These are phyloP conservation scores for Albifimbria verrucaria DNA, from an alignment of 2,329 filamentous ascomycete species.

Conservation along the genomic window DNA sequence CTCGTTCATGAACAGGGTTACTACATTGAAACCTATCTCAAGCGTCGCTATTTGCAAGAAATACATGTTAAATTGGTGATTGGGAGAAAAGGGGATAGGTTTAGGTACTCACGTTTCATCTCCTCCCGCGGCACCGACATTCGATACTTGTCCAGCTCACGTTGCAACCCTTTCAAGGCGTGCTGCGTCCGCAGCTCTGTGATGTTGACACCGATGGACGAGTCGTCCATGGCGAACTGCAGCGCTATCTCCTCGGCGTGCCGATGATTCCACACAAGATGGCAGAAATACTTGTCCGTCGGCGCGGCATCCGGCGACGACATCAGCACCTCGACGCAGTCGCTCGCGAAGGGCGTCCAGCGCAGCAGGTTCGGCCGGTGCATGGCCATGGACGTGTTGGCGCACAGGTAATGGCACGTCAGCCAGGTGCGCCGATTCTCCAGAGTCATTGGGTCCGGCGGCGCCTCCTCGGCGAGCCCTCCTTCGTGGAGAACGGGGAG, in stretches of 20 bases:
- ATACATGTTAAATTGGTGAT: slow-evolving; percentile 15
- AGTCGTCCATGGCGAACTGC: slow-evolving; percentile 67
- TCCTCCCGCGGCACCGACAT: slow-evolving; percentile 49
- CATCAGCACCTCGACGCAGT: slow-evolving; percentile 55
- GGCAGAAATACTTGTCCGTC: slow-evolving; percentile 55
- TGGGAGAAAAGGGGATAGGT: not conserved
- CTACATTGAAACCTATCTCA: slow-evolving; percentile 59
- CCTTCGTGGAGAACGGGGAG: slow-evolving; percentile 30
- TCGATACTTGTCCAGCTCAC: slow-evolving; percentile 59
- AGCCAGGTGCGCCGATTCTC: slow-evolving; percentile 58
- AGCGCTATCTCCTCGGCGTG: slow-evolving; percentile 66
- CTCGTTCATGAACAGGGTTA: slow-evolving; percentile 74
- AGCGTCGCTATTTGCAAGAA: slow-evolving; percentile 51
- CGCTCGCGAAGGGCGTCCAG: slow-evolving; percentile 58
- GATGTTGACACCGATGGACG: slow-evolving; percentile 50
- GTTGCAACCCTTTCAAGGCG: slow-evolving; percentile 62
- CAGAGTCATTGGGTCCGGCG: slow-evolving; percentile 50
- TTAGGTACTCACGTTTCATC: slow-evolving; percentile 50
- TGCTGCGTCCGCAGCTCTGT: slow-evolving; percentile 62
- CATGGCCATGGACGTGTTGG: slow-evolving; percentile 59
- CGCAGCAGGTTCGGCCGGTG: slow-evolving; percentile 58
- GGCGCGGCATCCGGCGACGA: slow-evolving; percentile 52
- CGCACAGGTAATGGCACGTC: slow-evolving; percentile 55
- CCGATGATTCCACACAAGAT: slow-evolving; percentile 56
- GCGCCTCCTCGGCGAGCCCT: slow-evolving; percentile 38